Base-by-base conservation (phyloP, 2,329 filamentous ascomycete species). In the Fusarium pseudocircinatum region DNA sequence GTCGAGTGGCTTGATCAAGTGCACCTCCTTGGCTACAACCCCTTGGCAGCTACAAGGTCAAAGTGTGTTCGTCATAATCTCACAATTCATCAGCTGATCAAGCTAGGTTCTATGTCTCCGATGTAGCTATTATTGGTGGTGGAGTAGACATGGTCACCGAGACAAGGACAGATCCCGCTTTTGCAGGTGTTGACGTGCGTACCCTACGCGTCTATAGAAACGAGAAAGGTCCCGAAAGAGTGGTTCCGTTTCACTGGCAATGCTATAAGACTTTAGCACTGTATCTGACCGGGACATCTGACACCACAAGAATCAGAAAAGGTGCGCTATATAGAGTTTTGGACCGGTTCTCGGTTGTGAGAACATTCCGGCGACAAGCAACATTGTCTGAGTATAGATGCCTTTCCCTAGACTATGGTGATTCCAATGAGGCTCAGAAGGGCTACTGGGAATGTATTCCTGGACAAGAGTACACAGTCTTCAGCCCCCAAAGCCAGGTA, bases 311-410 rank as follows among this genome's bases (percentile, higher is more conserved):
- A 12, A 34, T 60, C 14, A 32, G 34, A 18, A 60, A 60, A 22
- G 58, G 44, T 6, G 44, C 58, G 1, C 44, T 60, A 1, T 60
- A 60, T 10, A 60, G 44, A 52, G 36, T 18, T 28, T 52, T 60
- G n/a, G 36, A 60, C 13, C 26, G 28, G 16, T 36, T 42, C 28
- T 20, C 34, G 9, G 24, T 53, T 26, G 20, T 37, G 13, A 53
- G 32, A 15, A 28, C 8, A 1, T 22, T 37, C 34, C n/a, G 15
- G 2, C 49, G 1, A 16, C 12, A 8, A 32, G 14, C 14, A 13
- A 0, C 10, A 32, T 11, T 9, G 12, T 5, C 13, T 13, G 46
- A 42, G 3, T 43, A 52, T 24, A 60, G n/a, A n/a, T 60, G 36
- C 6, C 46, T 60, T 16, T 26, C 37, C 9, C 4, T 60, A 3